Base-by-base conservation (phyloP, 345 rosid species). In the Bruguiera parviflora region DNA sequence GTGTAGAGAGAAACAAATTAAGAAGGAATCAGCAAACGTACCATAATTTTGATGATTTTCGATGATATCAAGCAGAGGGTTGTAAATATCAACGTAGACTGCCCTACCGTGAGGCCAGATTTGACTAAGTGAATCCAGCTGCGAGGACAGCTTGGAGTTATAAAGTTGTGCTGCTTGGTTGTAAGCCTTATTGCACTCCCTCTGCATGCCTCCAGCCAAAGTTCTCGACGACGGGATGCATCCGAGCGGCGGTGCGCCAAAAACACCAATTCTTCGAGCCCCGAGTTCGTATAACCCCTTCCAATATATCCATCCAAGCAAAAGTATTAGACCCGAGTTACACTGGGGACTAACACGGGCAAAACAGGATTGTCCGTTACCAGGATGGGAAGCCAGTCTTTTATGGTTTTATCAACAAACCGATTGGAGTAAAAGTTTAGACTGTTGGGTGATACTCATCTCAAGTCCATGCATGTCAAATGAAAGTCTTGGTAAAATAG, bases 71-170 rank as follows among this genome's bases (percentile, higher is more conserved):
- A 75, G 77, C 8, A 86, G 70, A 33, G 85, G 83, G 20, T 43
- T 70, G 70, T 84, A 88, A 55, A 81, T 65, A 56, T 88, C 80
- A 15, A 86, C 62, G 57, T 78, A 88, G 16, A 86, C 65, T 21
- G 83, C 70, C 63, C 47, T 79, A 77, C 68, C 58, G 8, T 8
- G 10, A 21, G 82, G 70, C 65, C 80, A 28, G 55, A n/a, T 64
- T 27, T 7, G 16, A 58, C 61, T 69, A 43, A 84, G 77, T 19
- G 73, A 63, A 61, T 64, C 70, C 47, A 82, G 8, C 20, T 31
- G 55, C 8, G 65, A 39, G 5, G 78, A 65, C 8, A 84, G 62
- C 65, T 78, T 84, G 35, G 69, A 1, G 61, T 82, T 84, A 70
- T 75, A 78, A 33, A 73, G 19, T 35, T 39, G 31, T 27, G 84